A percentile compares a stretch with the other conserved stretches of the same genome.
Conservation (phyloP, 2,329 filamentous ascomycete genomes). For the Colletotrichum chrysophilum region DNA sequence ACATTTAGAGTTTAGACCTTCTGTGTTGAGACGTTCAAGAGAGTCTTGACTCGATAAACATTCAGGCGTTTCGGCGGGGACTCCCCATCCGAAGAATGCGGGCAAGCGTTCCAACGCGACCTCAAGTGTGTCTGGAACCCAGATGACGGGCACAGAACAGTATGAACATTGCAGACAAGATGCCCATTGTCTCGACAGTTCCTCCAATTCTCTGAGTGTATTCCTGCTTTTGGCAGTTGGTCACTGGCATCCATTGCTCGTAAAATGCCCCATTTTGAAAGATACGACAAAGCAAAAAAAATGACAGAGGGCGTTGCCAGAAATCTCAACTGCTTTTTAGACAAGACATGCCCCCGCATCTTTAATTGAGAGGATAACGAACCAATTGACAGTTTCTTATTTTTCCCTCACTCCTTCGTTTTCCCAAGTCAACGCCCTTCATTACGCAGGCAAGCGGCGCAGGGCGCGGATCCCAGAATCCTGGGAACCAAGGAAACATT, state of each 20-base stretch:
- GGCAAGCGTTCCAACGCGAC: slow-evolving; percentile 1
- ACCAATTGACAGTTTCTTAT: background rate
- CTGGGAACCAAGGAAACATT: background rate
- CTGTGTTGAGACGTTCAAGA: background rate
- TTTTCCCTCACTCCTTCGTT: background rate
- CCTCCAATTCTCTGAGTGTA: background rate
- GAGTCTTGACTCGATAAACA: slow-evolving; percentile 9
- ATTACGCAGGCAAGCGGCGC: background rate
- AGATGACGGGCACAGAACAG: background rate
- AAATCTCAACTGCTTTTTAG: background rate
- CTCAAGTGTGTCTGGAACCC: background rate
- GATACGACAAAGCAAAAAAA: background rate
- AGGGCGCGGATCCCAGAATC: background rate
- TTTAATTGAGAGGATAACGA: background rate
- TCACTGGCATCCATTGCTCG: background rate
- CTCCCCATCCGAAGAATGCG: background rate
- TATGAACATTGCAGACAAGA: background rate
- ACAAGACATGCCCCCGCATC: slow-evolving; percentile 3
- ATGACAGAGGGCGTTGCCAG: background rate
- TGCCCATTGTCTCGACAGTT: background rate
- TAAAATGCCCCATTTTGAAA: background rate
- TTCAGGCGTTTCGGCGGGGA: slow-evolving; percentile 1
- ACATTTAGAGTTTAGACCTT: background rate
- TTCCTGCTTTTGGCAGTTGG: background rate
- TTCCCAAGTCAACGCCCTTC: background rate